phyloP scores from a whole-genome alignment of 1,139 yeast genomes.

The Hyphopichia buzzinii region DNA sequence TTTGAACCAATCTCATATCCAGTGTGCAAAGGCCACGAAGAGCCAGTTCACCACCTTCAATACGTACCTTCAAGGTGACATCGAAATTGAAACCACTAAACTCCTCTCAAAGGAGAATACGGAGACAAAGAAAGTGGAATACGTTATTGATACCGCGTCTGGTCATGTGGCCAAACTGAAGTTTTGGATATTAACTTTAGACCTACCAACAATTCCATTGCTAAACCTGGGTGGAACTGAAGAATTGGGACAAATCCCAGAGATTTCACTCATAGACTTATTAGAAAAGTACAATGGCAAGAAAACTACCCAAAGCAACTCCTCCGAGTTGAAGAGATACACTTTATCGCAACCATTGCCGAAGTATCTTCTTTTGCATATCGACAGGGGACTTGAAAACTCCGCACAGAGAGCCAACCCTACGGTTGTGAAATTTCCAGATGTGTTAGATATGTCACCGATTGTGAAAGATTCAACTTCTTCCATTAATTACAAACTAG shows the following conservation, averaged over 20 bases:
- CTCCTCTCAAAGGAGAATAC: conserved; percentile 14
- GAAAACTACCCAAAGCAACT: conserved; percentile 15
- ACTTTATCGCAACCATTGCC: conserved; percentile 46
- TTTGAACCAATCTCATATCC: conserved; percentile 45
- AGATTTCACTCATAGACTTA: conserved; percentile 46
- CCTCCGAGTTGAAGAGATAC: conserved; percentile 31
- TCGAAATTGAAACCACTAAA: conserved; percentile 32
- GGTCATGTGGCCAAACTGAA: conserved; percentile 26
- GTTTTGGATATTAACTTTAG: conserved; percentile 60
- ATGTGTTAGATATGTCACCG: conserved; percentile 40
- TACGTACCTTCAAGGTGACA: conserved; percentile 50
- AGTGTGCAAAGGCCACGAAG: conserved; percentile 22
- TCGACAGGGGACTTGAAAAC: conserved; percentile 48
- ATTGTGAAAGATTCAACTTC: conserved; percentile 16
- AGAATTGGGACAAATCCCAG: conserved; percentile 45
- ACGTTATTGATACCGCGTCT: conserved; percentile 15
- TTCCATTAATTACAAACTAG: conserved; percentile 36
- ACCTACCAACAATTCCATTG: conserved; percentile 57
- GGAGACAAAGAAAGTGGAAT: conserved; percentile 21
- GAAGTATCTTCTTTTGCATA: conserved; percentile 50
- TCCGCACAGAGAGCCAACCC: conserved; percentile 45
- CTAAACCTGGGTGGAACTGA: conserved; percentile 37
- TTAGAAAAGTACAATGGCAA: conserved; percentile 44
- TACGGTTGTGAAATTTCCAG: conserved; percentile 63
- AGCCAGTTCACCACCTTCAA: conserved; percentile 15